Evolutionary conservation across 805 yeast species (phyloP), one percentile per base, ranked within the genome.

Genomic region (Candida michaelii): DNA sequence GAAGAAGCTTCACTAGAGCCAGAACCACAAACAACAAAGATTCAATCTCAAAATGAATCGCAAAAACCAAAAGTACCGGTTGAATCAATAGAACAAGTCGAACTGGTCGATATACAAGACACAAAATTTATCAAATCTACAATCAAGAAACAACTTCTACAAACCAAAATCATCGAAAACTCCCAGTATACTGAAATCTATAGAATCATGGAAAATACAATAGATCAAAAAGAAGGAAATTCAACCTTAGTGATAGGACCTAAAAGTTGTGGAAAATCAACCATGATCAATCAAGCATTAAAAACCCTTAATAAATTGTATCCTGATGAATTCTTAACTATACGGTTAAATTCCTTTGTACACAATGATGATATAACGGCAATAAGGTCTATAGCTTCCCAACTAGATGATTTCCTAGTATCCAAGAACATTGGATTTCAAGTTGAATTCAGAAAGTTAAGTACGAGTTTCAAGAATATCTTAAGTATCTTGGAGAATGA

Each of bases 241-340:
- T 91, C 97, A 2, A 78, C 82, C 10, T 65, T 91, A 5, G 45
- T 91, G 1, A 72, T 89, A 34, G 98, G 98, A 0, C 88, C 96
- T 0, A 66, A 89, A 32, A 80, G 84, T 2, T 69, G 81, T 4
- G 97, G 96, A 0, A 91, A 91, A 57, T 71, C 90, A 0, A 63
- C 77, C 2, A 60, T 86, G 3, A 65, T 91, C 2, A 71, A 83
- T 23, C 63, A 71, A 4, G 89, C 84, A 0, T 43, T 93, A 13
- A 46, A 56, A 0, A 64, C 69, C 11, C 59, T 89, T 21, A 49
- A 62, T 3, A 27, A 48, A 12, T 60, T 64, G 24, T 75, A 73
- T 52, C 40, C 48, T 1, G 69, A 78, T 25, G 77, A 79, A 38
- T 88, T 80, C 55, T 69, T 90, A 13, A 69, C 77, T 0, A 77